Base-by-base conservation (phyloP, 2,329 filamentous ascomycete species). In the Alternaria arborescens region DNA sequence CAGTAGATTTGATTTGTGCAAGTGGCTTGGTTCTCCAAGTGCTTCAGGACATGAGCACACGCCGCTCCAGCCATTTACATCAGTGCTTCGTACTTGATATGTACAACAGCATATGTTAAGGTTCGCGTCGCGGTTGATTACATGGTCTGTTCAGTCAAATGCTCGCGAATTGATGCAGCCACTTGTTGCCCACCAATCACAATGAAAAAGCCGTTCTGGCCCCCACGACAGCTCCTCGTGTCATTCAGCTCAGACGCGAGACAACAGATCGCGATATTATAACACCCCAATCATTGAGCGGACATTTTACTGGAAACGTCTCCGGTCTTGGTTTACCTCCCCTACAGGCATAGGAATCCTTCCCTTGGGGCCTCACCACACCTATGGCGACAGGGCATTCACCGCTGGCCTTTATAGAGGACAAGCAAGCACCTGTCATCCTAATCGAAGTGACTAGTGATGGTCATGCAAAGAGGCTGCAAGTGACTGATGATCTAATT, bases 361-460 rank as follows among this genome's bases (percentile, higher is more conserved):
- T 11, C 10, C 28, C 28, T 11, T 11, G 5, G 5, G 10, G 10
- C 28, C 28, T 11, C 20, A 30, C 28, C 11, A 12, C 28, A 3
- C 4, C 5, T 12, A 30, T 30, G 28, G 11, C 28, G 28, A 24
- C 30, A n/a, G n/a, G 36, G 14, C 22, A 51, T 10, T 28, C 50
- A 1, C 40, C 47, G 5, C 11, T 16, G 2, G 32, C 22, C 12
- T 58, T 58, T 10, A 8, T 38, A 8, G 40, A 58, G 30, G 28
- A 58, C 32, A 30, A 20, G 8, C 14, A 16, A 4, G 22, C 8
- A 8, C 55, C 46, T 5, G n/a, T 46, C 1, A 26, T 3, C 12
- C 32, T 58, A 11, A 53, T 58, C 5, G 55, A 58, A 18, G 32
- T 53, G 6, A 26, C 38, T 8, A 58, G 47, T 18, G 30, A 44